Evolutionary conservation across 441 rosid genomes (phyloP).

Genomic region (Mallotus japonicus): DNA sequence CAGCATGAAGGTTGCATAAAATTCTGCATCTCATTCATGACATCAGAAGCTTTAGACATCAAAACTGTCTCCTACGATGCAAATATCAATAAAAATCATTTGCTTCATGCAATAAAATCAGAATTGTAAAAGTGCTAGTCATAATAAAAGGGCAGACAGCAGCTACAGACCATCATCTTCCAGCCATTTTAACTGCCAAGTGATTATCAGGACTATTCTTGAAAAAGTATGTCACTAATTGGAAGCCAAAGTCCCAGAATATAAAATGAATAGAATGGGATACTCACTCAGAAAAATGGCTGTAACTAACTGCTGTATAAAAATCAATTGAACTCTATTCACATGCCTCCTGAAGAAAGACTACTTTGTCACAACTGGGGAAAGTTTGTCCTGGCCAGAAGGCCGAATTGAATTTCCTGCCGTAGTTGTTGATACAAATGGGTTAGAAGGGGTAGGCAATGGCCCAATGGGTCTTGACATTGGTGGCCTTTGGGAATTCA

Average conservation of each 20-base stretch:
- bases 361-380: constrained; percentile 43
- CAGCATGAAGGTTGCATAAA: neutral
- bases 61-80: neutral
- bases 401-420: constrained; percentile 56
- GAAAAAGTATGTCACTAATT: neutral
- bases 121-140: neutral
- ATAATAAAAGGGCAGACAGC: neutral
- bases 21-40: neutral
- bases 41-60: neutral
- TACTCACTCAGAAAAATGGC: constrained; percentile 26
- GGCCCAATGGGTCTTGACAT: constrained; percentile 59
- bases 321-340: constrained; percentile 27
- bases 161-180: neutral
- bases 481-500: constrained; percentile 64
- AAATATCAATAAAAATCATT: neutral
- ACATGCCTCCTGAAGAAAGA: constrained; percentile 21
- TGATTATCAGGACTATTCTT: neutral
- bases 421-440: constrained; percentile 43
- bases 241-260: no score
- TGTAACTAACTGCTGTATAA: constrained; percentile 8
- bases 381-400: constrained; percentile 45
- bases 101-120: neutral
- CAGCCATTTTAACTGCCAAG: neutral
- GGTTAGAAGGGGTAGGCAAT: constrained; percentile 42
- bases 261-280: no score